A percentile compares a stretch with the other conserved stretches of the same genome.
Conservation (phyloP, 2,329 filamentous ascomycete species). For the Sordariomycetes sp. region DNA sequence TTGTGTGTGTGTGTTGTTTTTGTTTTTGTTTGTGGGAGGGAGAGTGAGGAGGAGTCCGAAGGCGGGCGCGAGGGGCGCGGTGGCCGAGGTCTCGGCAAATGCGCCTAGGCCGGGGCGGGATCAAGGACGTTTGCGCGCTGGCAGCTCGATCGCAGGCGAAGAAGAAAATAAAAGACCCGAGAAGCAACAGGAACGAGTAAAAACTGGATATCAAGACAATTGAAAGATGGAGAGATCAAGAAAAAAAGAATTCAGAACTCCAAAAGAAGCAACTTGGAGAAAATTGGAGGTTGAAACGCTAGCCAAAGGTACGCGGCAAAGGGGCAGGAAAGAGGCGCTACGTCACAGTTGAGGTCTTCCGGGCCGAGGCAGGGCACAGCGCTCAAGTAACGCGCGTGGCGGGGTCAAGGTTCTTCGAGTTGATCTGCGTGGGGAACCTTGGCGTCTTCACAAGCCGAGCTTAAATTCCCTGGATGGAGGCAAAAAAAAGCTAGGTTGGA, state of each 20-base stretch:
- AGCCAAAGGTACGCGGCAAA: not conserved
- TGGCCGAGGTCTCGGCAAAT: not conserved
- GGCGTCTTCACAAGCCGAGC: no score
- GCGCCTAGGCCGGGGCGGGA: not conserved
- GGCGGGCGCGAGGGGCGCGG: not conserved
- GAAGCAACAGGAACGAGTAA: no score
- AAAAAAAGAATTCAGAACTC: no score
- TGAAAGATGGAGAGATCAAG: not conserved
- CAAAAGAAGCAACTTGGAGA: not conserved
- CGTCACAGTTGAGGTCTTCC: not conserved
- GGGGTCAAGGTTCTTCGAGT: no score
- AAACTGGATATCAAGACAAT: no score
- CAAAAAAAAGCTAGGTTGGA: no score
- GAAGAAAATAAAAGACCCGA: no score
- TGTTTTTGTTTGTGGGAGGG: not conserved
- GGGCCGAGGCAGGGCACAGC: not conserved
- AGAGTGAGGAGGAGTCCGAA: not conserved
- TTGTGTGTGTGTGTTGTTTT: not conserved
- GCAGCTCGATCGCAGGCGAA: no score
- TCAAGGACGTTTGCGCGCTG: no score
- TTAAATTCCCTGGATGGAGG: no score
- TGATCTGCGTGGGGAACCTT: no score
- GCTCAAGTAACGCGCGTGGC: not conserved
- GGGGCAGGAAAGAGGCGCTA: not conserved
- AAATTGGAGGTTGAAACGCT: not conserved